phyloP scores from a whole-genome alignment of 78 protist species.

The Acrasis kona region DNA sequence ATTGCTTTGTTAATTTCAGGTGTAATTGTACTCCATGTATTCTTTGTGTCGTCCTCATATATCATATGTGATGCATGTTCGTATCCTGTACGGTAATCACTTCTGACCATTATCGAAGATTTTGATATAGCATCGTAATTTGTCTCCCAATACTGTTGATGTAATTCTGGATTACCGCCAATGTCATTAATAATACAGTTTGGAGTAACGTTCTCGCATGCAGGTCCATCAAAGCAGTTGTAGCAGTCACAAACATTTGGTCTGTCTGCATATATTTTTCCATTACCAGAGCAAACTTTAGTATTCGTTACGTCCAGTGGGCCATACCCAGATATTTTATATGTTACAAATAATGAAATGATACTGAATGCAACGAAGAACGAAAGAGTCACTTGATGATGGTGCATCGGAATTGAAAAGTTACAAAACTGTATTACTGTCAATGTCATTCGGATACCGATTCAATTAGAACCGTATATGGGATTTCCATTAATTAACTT shows the following conservation, averaged over 20 bases:
- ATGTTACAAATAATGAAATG: no score
- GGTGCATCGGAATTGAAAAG: no score
- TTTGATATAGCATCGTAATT: background rate
- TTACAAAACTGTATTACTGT: no score
- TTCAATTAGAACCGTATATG: no score
- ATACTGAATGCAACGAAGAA: no score
- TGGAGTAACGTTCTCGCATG: background rate
- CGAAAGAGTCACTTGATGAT: no score
- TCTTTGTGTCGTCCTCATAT: background rate
- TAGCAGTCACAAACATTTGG: background rate
- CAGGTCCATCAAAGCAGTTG: background rate
- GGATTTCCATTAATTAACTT: no score
- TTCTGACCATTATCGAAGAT: slow-evolving; percentile 1
- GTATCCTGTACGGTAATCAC: background rate
- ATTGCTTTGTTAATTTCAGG: background rate
- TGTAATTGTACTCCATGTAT: background rate
- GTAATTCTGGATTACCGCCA: background rate
- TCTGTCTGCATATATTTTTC: background rate
- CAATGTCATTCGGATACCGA: no score
- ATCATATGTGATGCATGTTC: background rate
- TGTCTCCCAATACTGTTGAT: slow-evolving; percentile 7
- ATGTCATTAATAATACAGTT: background rate
- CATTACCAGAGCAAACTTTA: background rate
- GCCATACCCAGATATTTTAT: no score
- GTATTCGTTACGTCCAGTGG: no score